Percentiles rank a stretch among this genome's conserved stretches.
Conservation (phyloP, 2,329 filamentous ascomycete species). For the Pyricularia sp. region DNA sequence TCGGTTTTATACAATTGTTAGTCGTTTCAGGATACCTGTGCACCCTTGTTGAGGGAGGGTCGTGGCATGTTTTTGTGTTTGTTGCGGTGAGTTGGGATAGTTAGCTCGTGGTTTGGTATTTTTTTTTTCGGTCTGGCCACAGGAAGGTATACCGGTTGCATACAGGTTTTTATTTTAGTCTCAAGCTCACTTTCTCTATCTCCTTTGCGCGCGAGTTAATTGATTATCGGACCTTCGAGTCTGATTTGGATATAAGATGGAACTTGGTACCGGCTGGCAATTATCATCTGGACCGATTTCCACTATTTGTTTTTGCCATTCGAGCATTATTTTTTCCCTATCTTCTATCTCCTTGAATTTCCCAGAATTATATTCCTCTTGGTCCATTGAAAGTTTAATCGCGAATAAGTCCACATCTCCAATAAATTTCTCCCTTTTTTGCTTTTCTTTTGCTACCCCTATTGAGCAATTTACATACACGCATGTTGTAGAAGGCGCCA, state of each 20-base stretch:
- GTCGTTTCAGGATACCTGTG: constrained; percentile 1
- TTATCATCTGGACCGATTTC: not conserved
- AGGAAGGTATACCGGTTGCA: not conserved
- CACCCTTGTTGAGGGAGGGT: constrained; percentile 5
- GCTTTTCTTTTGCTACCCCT: not conserved
- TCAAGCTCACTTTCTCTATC: not conserved
- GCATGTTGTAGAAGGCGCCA: not conserved
- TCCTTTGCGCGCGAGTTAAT: not conserved
- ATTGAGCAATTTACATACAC: not conserved
- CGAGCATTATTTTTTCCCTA: not conserved
- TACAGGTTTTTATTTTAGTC: not conserved
- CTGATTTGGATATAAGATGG: not conserved
- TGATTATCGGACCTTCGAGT: not conserved
- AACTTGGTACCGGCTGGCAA: not conserved
- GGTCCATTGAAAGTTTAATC: not conserved
- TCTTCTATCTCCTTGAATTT: not conserved
- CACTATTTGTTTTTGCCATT: not conserved
- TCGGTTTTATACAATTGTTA: not conserved
- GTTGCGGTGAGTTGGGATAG: not conserved
- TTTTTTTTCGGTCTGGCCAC: not conserved
- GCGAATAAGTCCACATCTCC: not conserved
- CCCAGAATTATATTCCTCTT: not conserved
- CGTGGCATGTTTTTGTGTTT: not conserved
- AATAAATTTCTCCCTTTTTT: not conserved
- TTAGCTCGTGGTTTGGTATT: not conserved